phyloP scores from a whole-genome alignment of 1,284 basidiomycete genomes.

The Sphaerobolus stellatus region DNA sequence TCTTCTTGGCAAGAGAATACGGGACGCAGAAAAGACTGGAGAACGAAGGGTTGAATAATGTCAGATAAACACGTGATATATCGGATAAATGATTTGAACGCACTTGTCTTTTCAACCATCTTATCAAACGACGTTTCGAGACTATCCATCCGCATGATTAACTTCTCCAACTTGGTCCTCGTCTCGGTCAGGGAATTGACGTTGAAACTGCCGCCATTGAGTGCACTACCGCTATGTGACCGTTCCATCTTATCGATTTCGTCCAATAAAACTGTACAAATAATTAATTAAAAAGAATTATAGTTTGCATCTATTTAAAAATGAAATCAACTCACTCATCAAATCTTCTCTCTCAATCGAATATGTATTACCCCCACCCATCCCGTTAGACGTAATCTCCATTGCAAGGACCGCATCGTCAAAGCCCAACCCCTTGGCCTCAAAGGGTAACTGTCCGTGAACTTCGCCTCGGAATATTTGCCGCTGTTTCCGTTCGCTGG shows the following conservation, averaged over 20 bases:
- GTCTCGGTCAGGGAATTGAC: constrained; percentile 62
- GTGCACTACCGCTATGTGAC: constrained; percentile 42
- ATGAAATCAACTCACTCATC: constrained; percentile 50
- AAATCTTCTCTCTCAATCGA: constrained; percentile 71
- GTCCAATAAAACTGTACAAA: constrained; percentile 52
- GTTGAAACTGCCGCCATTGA: constrained; percentile 28
- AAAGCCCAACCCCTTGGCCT: constrained; percentile 68
- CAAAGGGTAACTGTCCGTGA: constrained; percentile 78
- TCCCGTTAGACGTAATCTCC: constrained; percentile 70
- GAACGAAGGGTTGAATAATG: not conserved
- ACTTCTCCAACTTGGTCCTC: constrained; percentile 58
- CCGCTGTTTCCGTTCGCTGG: constrained; percentile 72
- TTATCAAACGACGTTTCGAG: constrained; percentile 76
- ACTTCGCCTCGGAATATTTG: constrained; percentile 78
- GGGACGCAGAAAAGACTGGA: constrained; percentile 70
- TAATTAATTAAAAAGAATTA: constrained; percentile 14
- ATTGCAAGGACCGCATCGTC: constrained; percentile 74
- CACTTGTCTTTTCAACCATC: constrained; percentile 77
- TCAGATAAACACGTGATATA: constrained; percentile 4
- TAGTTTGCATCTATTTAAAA: too few relatives aligned
- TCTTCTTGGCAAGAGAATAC: constrained; percentile 61
- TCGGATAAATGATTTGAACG: constrained; percentile 28
- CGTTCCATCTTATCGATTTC: constrained; percentile 67
- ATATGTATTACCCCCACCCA: constrained; percentile 51
- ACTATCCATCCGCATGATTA: constrained; percentile 72